These are phyloP conservation scores for Neoarthrinium moseri DNA, from an alignment of 2,329 filamentous ascomycete species.

Conservation along the genomic window DNA sequence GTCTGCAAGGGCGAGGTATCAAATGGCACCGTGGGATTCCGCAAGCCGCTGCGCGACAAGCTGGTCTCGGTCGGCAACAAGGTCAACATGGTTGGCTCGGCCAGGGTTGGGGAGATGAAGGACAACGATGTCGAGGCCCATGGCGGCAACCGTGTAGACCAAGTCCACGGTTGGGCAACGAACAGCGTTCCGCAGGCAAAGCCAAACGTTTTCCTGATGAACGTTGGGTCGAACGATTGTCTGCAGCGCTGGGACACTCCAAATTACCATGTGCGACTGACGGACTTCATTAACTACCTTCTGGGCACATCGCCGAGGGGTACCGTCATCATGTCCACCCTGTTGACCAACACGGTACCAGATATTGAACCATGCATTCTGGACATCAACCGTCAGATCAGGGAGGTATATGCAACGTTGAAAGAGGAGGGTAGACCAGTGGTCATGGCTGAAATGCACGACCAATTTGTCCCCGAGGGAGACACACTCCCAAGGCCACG, in stretches of 20 bases:
- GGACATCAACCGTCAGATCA: conserved; percentile 20
- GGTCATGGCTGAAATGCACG: conserved; percentile 27
- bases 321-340: conserved; percentile 23
- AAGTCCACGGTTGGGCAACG: conserved; percentile 20
- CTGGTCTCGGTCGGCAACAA: conserved; percentile 19
- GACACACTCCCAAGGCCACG: conserved; percentile 13
- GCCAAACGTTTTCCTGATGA: conserved; percentile 26
- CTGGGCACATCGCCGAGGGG: conserved; percentile 17
- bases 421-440: conserved; percentile 14
- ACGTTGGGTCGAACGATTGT: conserved; percentile 29
- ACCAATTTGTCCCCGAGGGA: conserved; percentile 14
- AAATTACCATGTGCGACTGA: conserved; percentile 17
- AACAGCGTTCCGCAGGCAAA: conserved; percentile 15
- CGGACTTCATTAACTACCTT: conserved; percentile 21
- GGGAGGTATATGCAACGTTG: conserved; percentile 12
- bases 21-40: conserved; percentile 19
- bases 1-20: conserved; percentile 22
- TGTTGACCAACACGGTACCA: conserved; percentile 21
- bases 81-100: conserved; percentile 27
- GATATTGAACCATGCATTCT: conserved; percentile 18
- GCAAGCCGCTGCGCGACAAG: conserved; percentile 25
- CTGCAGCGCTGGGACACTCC: conserved; percentile 19
- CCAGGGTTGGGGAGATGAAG: conserved; percentile 21
- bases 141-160: conserved; percentile 22
- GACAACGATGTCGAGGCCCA: conserved; percentile 28